Conservation (phyloP, 2,329 filamentous ascomycete genomes). For the Penicillium sp. region DNA sequence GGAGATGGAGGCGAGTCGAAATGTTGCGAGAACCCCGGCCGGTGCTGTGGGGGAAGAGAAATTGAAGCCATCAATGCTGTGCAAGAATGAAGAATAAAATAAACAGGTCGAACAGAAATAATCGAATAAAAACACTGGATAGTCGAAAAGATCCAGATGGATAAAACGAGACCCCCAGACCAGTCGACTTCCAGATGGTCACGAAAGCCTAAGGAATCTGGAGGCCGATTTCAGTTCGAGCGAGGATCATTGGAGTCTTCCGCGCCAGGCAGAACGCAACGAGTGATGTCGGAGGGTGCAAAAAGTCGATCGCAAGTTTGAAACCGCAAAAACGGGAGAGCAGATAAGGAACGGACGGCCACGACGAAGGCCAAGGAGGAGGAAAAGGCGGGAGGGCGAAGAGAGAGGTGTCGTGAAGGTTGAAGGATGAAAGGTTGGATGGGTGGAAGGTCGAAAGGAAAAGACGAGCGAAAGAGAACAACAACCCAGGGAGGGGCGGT, state of each 20-base stretch:
- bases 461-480: constrained; percentile 12
- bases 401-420: constrained; percentile 19
- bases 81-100: constrained; percentile 10
- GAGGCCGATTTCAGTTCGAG: constrained; percentile 24
- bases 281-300: constrained; percentile 6
- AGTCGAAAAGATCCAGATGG: constrained; percentile 24
- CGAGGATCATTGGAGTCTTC: constrained; percentile 28
- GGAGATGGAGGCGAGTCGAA: constrained; percentile 27
- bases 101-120: neutral
- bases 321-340: neutral
- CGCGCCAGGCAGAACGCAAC: constrained; percentile 27
- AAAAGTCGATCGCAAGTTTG: constrained; percentile 1
- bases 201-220: constrained; percentile 27
- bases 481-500: constrained; percentile 6
- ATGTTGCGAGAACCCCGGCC: constrained; percentile 31
- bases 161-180: constrained; percentile 26
- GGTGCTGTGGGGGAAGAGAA: constrained; percentile 37
- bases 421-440: constrained; percentile 9
- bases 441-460: constrained; percentile 11
- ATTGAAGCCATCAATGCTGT: constrained; percentile 39
- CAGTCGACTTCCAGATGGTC: constrained; percentile 22
- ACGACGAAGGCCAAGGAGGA: constrained; percentile 27
- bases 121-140: constrained; percentile 5
- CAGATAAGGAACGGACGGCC: constrained; percentile 29
- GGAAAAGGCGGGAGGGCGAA: constrained; percentile 4